Evolutionary conservation across 2,329 filamentous ascomycete genomes (phyloP), one percentile per base, ranked within the genome.

Genomic region (Ophiocordyceps camponoti-leonardi): DNA sequence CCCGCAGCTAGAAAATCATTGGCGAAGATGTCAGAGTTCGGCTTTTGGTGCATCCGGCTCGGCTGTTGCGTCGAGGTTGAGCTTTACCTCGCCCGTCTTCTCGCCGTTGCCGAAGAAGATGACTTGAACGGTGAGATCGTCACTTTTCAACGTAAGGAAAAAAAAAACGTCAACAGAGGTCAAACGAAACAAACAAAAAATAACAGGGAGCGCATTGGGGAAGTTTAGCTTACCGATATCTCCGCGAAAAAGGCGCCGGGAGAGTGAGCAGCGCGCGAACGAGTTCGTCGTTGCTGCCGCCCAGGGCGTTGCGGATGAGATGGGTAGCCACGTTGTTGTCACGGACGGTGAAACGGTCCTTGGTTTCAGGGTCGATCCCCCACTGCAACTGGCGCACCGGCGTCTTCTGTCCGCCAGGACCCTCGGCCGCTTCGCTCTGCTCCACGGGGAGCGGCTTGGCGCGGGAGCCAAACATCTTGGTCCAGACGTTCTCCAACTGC

Each of bases 271-370:
- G 68, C 19, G 90, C 90, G 56, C 85, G 93, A 16, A 98, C 76
- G 72, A 94, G 92, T 64, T 98, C 93, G 56, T 81, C 79, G 56
- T 98, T 88, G 60, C 83, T 87, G 12, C 92, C 92, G 46, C 92
- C 92, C 28, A 98, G 77, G 0, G 92, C 92, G 58, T 98, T 98
- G 51, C 92, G 79, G 43, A 96, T 84, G 43, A 98, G 74, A 66
- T 98, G 92, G 2, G 92, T 98, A 1, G 92, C 92, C 8, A 83
- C 92, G 53, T 98, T 98, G 67, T 88, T 87, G 61, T 98, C 93
- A 66, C 93, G 81, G 12, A 94, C 84, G 1, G 93, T 79, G 55
- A 96, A 98, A n/a, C 92, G 75, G 54, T 83, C 79, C 54, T 81
- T 79, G 54, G 81, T 72, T 41, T 79, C 75, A 6, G 77, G 75